Base-by-base conservation (phyloP, 345 rosid species). In the Microcos paniculata region DNA sequence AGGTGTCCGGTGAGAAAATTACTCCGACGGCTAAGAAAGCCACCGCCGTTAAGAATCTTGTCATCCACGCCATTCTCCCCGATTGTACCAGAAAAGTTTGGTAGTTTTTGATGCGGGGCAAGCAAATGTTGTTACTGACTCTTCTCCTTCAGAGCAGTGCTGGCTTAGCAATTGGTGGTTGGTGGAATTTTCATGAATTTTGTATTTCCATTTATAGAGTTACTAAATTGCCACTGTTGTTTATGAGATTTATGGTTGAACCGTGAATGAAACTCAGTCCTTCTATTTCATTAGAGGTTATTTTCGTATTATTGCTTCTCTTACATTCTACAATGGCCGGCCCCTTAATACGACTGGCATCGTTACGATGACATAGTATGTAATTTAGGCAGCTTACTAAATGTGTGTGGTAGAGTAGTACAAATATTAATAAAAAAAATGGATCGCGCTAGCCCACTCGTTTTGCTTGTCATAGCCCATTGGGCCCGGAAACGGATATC, bases 1-100 rank as follows among this genome's bases (percentile, higher is more conserved):
- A 91, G 1, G 87, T 87, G 82, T 96, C 93, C 75, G 98, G 99
- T 1, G 97, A 96, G 73, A 96, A 96, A 65, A 96, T 67, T 6
- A 93, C 85, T 23, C 98, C 98, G 38, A 84, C 74, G 62, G 99
- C 90, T 48, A 96, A 76, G 84, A 91, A 95, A 33, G 94, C 90
- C 66, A 88, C 92, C 13, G 90, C 98, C 33, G 77, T 84, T 0
- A 89, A 21, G 56, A 96, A 93, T 57, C 99, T 83, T 26, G 86
- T 87, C 2, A 88, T 58, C 99, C 99, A 96, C 82, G 82, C 96
- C 99, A 96, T 96, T 31, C n/a, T 61, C 46, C 8, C 72, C 21
- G 48, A 31, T 11, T 46, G 18, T 28, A 49, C 45, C 18, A 28
- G 57, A 61, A 46, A 46, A 46, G 16, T 11, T 13, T 23, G 73